These are phyloP conservation scores for Cladosporium oxysporum DNA, from an alignment of 2,329 filamentous ascomycete genomes.

Conservation along the genomic window DNA sequence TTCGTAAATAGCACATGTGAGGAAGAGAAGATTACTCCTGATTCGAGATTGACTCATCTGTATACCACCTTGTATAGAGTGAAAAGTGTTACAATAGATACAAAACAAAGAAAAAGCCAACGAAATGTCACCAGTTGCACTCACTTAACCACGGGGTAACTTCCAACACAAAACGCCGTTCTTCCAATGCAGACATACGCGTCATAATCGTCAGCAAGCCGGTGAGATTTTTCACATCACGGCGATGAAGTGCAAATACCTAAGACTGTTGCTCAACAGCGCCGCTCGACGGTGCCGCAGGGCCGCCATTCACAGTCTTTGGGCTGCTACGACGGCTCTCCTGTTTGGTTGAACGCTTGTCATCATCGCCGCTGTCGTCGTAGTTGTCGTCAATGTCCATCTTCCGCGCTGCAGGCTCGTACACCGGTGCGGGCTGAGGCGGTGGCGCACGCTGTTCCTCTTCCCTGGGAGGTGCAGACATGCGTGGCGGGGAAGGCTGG, in stretches of 20 bases:
- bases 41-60: not conserved
- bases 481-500: slow-evolving; percentile 55
- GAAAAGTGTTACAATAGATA: not conserved
- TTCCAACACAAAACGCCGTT: not conserved
- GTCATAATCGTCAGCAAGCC: slow-evolving; percentile 5
- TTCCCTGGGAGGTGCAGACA: slow-evolving; percentile 51
- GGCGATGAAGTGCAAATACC: not conserved
- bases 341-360: slow-evolving; percentile 55
- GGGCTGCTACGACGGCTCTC: slow-evolving; percentile 50
- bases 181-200: slow-evolving; percentile 6
- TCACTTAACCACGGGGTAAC: not conserved
- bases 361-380: slow-evolving; percentile 89
- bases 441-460: slow-evolving; percentile 40
- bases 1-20: not conserved
- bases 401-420: slow-evolving; percentile 86
- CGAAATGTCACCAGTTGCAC: not conserved
- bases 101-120: not conserved
- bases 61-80: not conserved
- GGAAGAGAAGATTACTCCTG: not conserved
- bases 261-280: slow-evolving; percentile 13
- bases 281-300: slow-evolving; percentile 8
- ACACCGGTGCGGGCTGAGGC: slow-evolving; percentile 43
- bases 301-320: slow-evolving; percentile 30
- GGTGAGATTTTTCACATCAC: not conserved
- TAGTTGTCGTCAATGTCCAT: slow-evolving; percentile 99